phyloP scores from a whole-genome alignment of 768 basidiomycete species.

The Russula dissimulans region DNA sequence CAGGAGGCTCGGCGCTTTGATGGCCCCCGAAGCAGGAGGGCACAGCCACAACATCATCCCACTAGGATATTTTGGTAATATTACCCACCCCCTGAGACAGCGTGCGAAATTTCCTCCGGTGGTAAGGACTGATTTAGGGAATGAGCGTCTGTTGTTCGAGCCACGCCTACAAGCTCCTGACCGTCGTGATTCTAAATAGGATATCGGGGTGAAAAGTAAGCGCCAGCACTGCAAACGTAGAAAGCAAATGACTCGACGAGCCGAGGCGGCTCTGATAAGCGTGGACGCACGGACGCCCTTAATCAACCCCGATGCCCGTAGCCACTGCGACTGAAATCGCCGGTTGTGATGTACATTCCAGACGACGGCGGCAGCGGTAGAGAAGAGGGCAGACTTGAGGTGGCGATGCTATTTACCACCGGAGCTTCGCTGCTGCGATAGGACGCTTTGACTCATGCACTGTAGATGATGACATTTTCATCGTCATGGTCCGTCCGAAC shows the following conservation, averaged over 20 bases:
- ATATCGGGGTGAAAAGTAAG: neutral
- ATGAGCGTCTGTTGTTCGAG: neutral
- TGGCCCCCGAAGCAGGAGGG: neutral
- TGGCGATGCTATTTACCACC: neutral
- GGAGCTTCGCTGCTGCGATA: neutral
- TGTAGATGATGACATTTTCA: neutral
- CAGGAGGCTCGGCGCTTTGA: neutral
- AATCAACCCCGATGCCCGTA: neutral
- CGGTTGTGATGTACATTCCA: neutral
- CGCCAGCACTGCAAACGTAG: neutral
- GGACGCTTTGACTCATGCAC: no score
- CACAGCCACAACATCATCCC: constrained; percentile 17
- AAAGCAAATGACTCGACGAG: neutral
- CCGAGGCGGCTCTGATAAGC: neutral
- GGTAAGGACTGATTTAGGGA: constrained; percentile 5
- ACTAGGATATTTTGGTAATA: neutral
- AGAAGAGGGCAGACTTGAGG: neutral
- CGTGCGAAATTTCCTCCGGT: constrained; percentile 2
- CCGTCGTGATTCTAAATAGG: neutral
- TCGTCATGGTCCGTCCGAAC: neutral
- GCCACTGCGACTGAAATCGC: neutral
- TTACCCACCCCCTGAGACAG: neutral
- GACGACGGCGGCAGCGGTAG: neutral
- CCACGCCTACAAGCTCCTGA: neutral
- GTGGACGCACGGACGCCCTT: neutral